Evolutionary conservation across 345 rosid species (phyloP), one percentile per base, ranked within the genome.

Genomic region (Salix arbutifolia): DNA sequence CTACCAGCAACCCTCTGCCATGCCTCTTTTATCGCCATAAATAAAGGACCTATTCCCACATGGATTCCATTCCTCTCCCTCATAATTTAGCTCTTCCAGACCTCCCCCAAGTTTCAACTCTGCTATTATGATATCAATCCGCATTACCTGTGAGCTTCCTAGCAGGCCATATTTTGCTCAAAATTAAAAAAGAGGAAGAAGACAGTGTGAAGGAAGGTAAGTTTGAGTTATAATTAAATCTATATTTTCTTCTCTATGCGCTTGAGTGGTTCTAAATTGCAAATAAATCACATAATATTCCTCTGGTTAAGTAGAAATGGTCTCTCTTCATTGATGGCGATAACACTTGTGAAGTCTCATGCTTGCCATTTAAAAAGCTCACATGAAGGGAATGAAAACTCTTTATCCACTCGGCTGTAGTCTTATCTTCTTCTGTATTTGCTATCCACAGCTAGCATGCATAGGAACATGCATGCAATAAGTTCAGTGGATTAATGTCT

Each of bases 311-410:
- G 17, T 30, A 26, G 16, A 52, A 70, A 48, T 30, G 60, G 37
- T 5, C 16, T 71, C 40, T 26, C 40, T 4, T 52, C 28, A 14
- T 61, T 65, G 30, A 48, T 31, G n/a, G 60, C 30, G n/a, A 42
- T 42, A 18, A 38, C 9, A 23, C 67, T 37, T 58, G 50, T 58
- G 67, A 38, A 21, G 16, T 48, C 37, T 65, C 10, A 26, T 44
- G 38, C 38, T 14, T 18, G 28, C 44, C 66, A 69, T 42, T 74
- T 69, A 76, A 60, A 76, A 60, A 31, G 62, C 67, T 76, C 74
- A 76, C 74, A 42, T 30, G 69, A 69, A 60, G 58, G 19, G 25
- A 52, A 60, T 67, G 72, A 67, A 37, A 66, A 23, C 6, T 58
- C 68, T 33, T 1, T 48, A 17, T 70, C 64, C 60, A 69, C 13